Conservation (phyloP, 345 rosid species). For the Trapa incisa region DNA sequence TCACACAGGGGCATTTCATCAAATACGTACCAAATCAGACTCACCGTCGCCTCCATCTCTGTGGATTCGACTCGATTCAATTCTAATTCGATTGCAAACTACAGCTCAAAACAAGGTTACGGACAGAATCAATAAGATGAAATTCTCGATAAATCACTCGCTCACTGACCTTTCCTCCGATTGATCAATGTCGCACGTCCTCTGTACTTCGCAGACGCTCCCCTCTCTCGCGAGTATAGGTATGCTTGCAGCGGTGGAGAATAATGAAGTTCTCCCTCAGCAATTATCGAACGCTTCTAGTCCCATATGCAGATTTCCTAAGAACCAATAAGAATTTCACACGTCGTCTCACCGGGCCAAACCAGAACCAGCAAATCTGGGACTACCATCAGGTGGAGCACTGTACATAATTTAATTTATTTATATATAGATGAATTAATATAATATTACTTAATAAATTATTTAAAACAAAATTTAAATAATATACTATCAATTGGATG, state of each 20-base stretch:
- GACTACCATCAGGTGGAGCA: too few species aligned
- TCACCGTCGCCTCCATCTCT: conserved; percentile 9
- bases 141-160: conserved; percentile 1
- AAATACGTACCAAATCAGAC: conserved; percentile 13
- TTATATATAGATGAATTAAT: too few species aligned
- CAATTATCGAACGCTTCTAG: not conserved
- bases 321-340: not conserved
- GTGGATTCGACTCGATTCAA: not conserved
- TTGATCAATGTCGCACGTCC: conserved; percentile 11
- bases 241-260: not conserved
- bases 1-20: conserved; percentile 13
- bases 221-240: not conserved
- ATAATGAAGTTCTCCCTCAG: not conserved
- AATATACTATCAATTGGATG: too few species aligned
- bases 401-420: too few species aligned
- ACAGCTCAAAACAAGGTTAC: not conserved
- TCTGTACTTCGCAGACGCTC: not conserved
- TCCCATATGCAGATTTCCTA: not conserved
- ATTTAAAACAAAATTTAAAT: too few species aligned
- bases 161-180: conserved; percentile 14
- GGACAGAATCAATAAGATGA: not conserved
- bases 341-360: not conserved
- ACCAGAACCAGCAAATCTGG: too few species aligned
- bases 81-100: not conserved
- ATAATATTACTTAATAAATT: too few species aligned